phyloP scores from a whole-genome alignment of 495 filamentous ascomycete genomes.

The Viridothelium virens region DNA sequence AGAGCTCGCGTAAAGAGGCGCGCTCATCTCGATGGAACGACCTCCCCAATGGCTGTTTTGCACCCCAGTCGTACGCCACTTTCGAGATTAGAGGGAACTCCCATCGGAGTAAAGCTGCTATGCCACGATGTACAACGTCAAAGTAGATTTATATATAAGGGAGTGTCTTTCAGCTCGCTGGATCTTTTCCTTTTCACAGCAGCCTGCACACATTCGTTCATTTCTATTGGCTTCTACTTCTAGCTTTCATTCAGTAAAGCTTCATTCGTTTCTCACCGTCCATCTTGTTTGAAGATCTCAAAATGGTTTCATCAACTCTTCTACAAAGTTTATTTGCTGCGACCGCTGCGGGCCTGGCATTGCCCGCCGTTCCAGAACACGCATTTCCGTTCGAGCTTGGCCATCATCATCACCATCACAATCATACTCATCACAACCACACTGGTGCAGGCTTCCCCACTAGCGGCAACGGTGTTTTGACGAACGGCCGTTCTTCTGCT shows the following conservation, averaged over 20 bases:
- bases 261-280: neutral
- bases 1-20: neutral
- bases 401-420: neutral
- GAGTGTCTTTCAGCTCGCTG: neutral
- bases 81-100: neutral
- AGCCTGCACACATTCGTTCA: constrained; percentile 8
- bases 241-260: neutral
- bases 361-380: neutral
- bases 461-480: neutral
- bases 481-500: neutral
- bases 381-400: neutral
- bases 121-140: neutral
- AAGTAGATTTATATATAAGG: neutral
- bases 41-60: neutral
- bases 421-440: neutral
- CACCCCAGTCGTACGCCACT: neutral
- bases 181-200: neutral
- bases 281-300: neutral
- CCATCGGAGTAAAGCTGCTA: neutral
- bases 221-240: constrained; percentile 4
- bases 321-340: constrained; percentile 2
- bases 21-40: constrained; percentile 3
- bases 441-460: neutral
- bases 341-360: constrained; percentile 6
- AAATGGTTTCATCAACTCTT: constrained; percentile 9